Evolutionary conservation across 371 early-diverging fungal genomes (phyloP), one percentile per base, ranked within the genome.

Genomic region (Mucor sp.): DNA sequence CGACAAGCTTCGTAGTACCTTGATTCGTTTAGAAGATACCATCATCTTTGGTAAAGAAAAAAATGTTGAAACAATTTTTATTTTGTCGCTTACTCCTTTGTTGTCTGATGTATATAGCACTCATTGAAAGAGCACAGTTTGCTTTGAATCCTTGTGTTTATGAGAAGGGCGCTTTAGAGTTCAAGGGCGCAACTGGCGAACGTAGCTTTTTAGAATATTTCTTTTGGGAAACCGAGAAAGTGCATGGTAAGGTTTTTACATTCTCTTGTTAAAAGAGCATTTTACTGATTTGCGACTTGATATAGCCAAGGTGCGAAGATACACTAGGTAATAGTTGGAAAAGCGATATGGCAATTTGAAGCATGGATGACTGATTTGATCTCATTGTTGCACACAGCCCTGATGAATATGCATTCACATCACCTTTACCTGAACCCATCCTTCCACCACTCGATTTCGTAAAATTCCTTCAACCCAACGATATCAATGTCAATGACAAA

Each of bases 331-430:
- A 37, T 7, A 30, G 12, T 37, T 62, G 47, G 25, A 27, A 35
- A 43, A 53, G 35, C 32, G 57, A 21, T 17, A 30, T 15, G 15
- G 0, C 23, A 25, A 25, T 27, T 25, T 25, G 11, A 25, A 9
- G 25, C 14, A 14, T 11, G 15, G 23, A 9, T 53, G 12, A 9
- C 7, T 44, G 44, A 44, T 7, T 19, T 2, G 11, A 44, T 21
- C 47, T 57, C 12, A 47, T n/a, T 66, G 27, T 47, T 33, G 33
- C 33, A 33, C 33, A 12, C 60, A 91, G 92, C 50, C 97, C 98
- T 14, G 99, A 97, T 79, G 98, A 97, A 69, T 96, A 96, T 76
- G 96, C 99, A 0, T 98, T 98, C 74, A 93, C 94, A 7, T 74
- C 83, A 28, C 85, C 87, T 21, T 85, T 97, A 5, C 96, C 97